Percentiles rank a stretch among this genome's conserved stretches.
phyloP scores from a whole-genome alignment of 257 asterid genomes.

The Anisodus acutangulus region DNA sequence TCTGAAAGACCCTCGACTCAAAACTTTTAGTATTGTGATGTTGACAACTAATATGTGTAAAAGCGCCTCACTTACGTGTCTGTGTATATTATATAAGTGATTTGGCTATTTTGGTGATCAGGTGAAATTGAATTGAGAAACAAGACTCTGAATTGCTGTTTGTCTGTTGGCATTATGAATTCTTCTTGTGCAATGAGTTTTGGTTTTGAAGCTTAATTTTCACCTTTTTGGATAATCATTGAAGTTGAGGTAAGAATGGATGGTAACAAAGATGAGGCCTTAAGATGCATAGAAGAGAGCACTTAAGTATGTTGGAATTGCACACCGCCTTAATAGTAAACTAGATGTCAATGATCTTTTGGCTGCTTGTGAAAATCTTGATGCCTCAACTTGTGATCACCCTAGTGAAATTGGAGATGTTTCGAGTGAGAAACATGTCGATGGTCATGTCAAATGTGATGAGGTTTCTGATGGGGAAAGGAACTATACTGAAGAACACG shows the following conservation, averaged over 20 bases:
- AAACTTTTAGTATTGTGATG: not conserved
- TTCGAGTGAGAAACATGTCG: constrained; percentile 30
- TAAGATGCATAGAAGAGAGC: constrained; percentile 52
- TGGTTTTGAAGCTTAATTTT: not conserved
- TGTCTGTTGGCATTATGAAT: not conserved
- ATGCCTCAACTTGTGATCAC: constrained; percentile 34
- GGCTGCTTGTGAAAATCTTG: constrained; percentile 48
- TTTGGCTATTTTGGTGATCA: constrained; percentile 15
- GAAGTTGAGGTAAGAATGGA: constrained; percentile 49
- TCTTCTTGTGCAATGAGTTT: no score
- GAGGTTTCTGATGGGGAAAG: constrained; percentile 54
- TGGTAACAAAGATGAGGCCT: constrained; percentile 52
- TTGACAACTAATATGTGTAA: not conserved
- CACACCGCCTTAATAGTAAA: constrained; percentile 39
- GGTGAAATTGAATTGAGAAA: not conserved
- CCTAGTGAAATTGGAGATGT: constrained; percentile 3
- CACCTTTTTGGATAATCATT: constrained; percentile 13
- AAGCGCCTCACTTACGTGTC: not conserved
- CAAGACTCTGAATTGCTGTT: not conserved
- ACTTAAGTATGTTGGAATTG: constrained; percentile 47
- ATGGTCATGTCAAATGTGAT: not conserved
- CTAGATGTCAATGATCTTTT: constrained; percentile 48
- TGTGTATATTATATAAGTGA: not conserved
- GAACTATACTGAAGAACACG: constrained; percentile 75
- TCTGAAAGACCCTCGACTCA: not conserved